Percentiles rank a stretch among this genome's conserved stretches.
These are phyloP conservation scores for Durio zibethinus DNA, from an alignment of 345 rosid species.

Conservation along the genomic window DNA sequence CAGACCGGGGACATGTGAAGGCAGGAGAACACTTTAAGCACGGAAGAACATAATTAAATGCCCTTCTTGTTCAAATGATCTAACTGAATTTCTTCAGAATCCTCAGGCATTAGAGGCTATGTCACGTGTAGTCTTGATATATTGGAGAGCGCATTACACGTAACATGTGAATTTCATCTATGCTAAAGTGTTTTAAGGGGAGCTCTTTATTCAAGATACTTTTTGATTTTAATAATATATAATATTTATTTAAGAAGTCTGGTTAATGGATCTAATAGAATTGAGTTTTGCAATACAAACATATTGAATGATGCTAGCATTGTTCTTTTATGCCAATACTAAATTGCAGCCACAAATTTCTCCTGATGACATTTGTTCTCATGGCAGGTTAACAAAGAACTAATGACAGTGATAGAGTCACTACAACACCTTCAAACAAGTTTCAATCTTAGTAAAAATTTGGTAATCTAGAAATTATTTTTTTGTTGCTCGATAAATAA, in stretches of 20 bases:
- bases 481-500: no score
- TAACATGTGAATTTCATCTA: neutral
- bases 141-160: neutral
- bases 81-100: conserved; percentile 51
- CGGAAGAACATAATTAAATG: conserved; percentile 59
- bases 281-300: neutral
- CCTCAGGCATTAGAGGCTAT: conserved; percentile 28
- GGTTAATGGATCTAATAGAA: neutral
- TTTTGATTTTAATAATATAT: neutral
- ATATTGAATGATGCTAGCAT: neutral
- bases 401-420: conserved; percentile 54
- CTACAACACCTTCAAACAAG: no score
- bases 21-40: conserved; percentile 43
- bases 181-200: neutral
- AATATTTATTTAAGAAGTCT: neutral
- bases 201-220: neutral
- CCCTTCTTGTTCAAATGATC: conserved; percentile 57
- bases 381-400: conserved; percentile 62
- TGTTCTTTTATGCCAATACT: no score
- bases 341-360: neutral
- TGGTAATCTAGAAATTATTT: no score
- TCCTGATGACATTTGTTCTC: neutral
- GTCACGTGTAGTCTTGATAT: neutral
- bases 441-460: no score
- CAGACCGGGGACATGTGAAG: conserved; percentile 4